phyloP scores from a whole-genome alignment of 495 filamentous ascomycete genomes.

The Glarea lozoyensis region DNA sequence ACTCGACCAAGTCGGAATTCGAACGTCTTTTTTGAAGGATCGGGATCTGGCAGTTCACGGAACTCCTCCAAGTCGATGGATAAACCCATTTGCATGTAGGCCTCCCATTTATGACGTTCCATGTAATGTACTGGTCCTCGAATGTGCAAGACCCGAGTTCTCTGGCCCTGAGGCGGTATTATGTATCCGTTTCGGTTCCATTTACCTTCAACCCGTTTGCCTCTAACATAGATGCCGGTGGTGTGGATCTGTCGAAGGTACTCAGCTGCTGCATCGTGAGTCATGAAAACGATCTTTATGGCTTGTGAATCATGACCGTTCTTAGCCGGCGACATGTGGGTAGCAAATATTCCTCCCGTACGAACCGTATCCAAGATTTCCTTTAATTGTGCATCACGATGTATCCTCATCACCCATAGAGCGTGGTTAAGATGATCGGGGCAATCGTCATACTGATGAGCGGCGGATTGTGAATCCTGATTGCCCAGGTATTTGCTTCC shows the following conservation, averaged over 20 bases:
- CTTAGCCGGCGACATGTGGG: background rate
- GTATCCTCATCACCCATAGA: background rate
- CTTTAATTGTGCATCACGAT: background rate
- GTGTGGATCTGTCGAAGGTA: background rate
- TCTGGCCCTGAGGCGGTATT: background rate
- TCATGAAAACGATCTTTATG: background rate
- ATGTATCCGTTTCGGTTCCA: background rate
- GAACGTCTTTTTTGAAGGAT: background rate
- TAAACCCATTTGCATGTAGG: background rate
- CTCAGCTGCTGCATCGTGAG: background rate
- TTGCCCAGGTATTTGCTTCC: background rate
- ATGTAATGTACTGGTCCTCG: background rate
- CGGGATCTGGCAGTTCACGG: background rate
- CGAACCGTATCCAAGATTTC: background rate
- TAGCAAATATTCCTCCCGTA: background rate
- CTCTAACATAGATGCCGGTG: background rate
- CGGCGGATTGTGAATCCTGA: background rate
- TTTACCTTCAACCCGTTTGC: background rate
- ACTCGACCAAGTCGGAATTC: slow-evolving; percentile 5
- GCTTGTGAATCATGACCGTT: background rate
- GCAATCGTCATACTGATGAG: background rate
- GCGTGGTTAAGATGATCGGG: background rate
- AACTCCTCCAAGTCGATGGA: background rate
- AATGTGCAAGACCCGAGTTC: background rate
- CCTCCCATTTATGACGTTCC: background rate